These are phyloP conservation scores for Ulvella scutata DNA, from an alignment of 139 green algal species.

Conservation along the genomic window DNA sequence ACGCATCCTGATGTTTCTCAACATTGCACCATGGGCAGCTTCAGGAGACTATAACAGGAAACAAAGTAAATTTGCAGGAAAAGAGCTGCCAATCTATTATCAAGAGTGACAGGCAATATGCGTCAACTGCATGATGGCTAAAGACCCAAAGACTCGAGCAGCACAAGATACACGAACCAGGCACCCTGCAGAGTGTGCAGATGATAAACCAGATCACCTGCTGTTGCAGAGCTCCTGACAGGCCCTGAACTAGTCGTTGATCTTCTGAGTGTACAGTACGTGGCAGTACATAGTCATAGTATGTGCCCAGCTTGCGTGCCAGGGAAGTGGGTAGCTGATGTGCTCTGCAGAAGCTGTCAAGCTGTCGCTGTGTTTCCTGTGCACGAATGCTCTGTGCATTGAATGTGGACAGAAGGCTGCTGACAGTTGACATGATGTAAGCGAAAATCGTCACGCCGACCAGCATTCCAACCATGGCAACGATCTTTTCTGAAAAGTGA, in stretches of 20 bases:
- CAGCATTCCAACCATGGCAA: constrained; percentile 18
- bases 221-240: neutral
- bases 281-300: neutral
- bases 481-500: constrained; percentile 16
- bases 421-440: constrained; percentile 25
- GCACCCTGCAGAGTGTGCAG: too few relatives aligned
- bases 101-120: too few relatives aligned
- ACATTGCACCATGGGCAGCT: too few relatives aligned
- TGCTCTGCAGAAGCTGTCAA: neutral
- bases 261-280: neutral
- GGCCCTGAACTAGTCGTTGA: neutral
- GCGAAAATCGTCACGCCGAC: constrained; percentile 22
- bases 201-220: too few relatives aligned
- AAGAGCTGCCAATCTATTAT: too few relatives aligned
- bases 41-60: too few relatives aligned
- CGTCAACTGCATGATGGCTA: too few relatives aligned
- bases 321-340: neutral
- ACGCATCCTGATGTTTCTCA: too few relatives aligned
- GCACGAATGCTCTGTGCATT: neutral
- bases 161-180: too few relatives aligned
- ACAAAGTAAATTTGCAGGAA: too few relatives aligned
- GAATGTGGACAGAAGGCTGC: constrained; percentile 16
- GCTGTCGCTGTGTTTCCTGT: neutral
- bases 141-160: too few relatives aligned
- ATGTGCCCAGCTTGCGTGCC: neutral